Conservation (phyloP, 768 basidiomycete species). For the Lyophyllum semitale region DNA sequence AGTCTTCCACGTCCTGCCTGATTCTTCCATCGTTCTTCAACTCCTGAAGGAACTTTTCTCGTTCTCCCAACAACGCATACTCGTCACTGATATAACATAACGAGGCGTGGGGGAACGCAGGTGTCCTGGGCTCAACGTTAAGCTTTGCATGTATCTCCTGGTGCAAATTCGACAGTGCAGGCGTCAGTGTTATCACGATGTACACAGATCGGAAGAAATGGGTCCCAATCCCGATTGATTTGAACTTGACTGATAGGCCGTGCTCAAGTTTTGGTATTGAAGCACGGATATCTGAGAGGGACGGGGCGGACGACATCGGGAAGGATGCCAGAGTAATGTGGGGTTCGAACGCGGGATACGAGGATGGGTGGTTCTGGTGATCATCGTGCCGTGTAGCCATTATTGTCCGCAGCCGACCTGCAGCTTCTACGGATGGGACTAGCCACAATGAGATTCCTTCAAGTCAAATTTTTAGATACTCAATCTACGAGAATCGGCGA, state of each 20-base stretch:
- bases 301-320: slow-evolving; percentile 27
- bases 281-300: slow-evolving; percentile 35
- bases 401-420: slow-evolving; percentile 41
- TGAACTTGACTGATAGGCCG: slow-evolving; percentile 47
- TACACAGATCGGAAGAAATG: slow-evolving; percentile 77
- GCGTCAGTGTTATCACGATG: slow-evolving; percentile 47
- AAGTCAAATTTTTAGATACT: neutral
- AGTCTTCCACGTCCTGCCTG: slow-evolving; percentile 4
- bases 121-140: slow-evolving; percentile 46
- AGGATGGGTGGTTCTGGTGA: slow-evolving; percentile 27
- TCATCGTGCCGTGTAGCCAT: slow-evolving; percentile 40
- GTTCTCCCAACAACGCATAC: slow-evolving; percentile 55
- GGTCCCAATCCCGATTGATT: slow-evolving; percentile 54
- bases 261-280: slow-evolving; percentile 37
- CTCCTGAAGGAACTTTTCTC: slow-evolving; percentile 46
- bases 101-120: slow-evolving; percentile 72
- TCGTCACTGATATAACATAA: slow-evolving; percentile 71
- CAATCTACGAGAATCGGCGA: neutral
- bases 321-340: slow-evolving; percentile 69
- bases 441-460: slow-evolving; percentile 72
- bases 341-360: slow-evolving; percentile 65
- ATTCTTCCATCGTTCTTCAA: slow-evolving; percentile 40
- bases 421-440: slow-evolving; percentile 52
- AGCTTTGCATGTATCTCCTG: slow-evolving; percentile 40
- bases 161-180: slow-evolving; percentile 51